Conservation (phyloP, 352 stramenopile genomes). For the Lagenidium sp. region DNA sequence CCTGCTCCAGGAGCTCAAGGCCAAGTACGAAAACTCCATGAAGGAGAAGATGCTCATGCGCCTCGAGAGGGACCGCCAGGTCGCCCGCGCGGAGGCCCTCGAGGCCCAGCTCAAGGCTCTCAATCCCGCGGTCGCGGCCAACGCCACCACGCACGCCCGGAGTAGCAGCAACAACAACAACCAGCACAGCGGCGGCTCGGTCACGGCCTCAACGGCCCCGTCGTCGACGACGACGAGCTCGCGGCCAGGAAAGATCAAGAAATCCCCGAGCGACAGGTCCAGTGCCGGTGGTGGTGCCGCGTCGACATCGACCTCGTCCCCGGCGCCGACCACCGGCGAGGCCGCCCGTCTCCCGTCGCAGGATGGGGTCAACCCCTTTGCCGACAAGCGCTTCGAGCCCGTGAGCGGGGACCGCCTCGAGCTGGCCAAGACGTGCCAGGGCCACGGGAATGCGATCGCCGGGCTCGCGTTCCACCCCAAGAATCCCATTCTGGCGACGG, state of each 20-base stretch:
- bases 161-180: conserved; percentile 10
- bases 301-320: neutral
- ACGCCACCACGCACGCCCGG: neutral
- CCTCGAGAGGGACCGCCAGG: conserved; percentile 89
- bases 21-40: conserved; percentile 93
- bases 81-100: conserved; percentile 82
- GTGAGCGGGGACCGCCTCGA: conserved; percentile 68
- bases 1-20: conserved; percentile 87
- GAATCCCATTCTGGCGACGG: conserved; percentile 88
- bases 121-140: neutral
- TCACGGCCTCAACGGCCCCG: neutral
- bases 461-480: conserved; percentile 90
- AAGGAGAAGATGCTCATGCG: conserved; percentile 97
- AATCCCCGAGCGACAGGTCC: neutral
- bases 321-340: neutral
- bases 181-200: neutral
- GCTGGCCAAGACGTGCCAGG: conserved; percentile 82
- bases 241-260: too few species aligned
- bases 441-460: conserved; percentile 87
- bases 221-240: too few species aligned
- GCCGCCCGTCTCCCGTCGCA: conserved; percentile 58
- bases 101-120: conserved; percentile 75
- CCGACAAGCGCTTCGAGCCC: conserved; percentile 65
- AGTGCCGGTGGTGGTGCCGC: neutral
- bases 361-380: conserved; percentile 58